phyloP scores from a whole-genome alignment of 2,329 filamentous ascomycete species.

The Cladophialophora immunda region DNA sequence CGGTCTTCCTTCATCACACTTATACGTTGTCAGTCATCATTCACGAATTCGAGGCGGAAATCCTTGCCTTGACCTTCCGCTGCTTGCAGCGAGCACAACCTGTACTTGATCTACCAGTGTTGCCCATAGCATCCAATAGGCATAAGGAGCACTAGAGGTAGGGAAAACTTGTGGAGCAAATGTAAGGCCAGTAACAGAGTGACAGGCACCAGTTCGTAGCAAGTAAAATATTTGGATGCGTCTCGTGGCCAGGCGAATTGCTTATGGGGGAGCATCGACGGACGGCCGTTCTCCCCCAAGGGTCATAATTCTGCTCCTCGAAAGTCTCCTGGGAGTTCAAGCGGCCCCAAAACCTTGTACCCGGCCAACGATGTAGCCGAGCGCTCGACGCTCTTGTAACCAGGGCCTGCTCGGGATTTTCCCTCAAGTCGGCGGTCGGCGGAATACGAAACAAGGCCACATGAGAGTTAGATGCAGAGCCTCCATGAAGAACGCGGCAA shows the following conservation, averaged over 20 bases:
- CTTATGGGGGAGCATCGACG: slow-evolving; percentile 7
- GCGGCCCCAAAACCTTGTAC: slow-evolving; percentile 15
- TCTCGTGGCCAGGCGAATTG: neutral
- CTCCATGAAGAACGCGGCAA: slow-evolving; percentile 21
- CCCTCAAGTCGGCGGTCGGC: slow-evolving; percentile 18
- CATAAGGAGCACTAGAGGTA: neutral
- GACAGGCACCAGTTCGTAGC: neutral
- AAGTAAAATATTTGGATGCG: neutral
- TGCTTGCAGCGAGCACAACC: slow-evolving; percentile 36
- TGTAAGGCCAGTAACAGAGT: neutral
- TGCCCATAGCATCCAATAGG: slow-evolving; percentile 33
- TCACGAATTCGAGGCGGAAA: neutral
- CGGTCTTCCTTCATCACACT: slow-evolving; percentile 39
- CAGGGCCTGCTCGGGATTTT: neutral
- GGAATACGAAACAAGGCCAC: slow-evolving; percentile 19
- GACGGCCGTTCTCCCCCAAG: neutral
- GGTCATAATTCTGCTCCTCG: slow-evolving; percentile 14
- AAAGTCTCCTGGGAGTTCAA: neutral
- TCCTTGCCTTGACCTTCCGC: slow-evolving; percentile 35
- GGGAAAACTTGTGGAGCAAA: slow-evolving; percentile 14
- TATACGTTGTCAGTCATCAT: neutral
- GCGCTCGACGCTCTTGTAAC: neutral
- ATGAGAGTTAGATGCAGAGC: slow-evolving; percentile 12
- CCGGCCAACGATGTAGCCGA: neutral
- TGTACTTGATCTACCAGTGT: slow-evolving; percentile 40